phyloP scores from a whole-genome alignment of 345 rosid species.

The Noccaea caerulescens region DNA sequence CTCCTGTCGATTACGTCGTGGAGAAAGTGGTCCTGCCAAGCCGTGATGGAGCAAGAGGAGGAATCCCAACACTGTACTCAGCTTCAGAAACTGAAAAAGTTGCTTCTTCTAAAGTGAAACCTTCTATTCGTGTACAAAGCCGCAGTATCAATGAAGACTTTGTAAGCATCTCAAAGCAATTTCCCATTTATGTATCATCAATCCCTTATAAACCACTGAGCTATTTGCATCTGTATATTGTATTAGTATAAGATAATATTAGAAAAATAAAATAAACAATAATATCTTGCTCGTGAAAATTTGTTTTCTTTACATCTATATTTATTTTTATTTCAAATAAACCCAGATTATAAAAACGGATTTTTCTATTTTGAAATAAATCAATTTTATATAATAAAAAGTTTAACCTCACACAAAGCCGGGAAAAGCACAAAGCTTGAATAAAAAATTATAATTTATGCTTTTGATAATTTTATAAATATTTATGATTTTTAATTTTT shows the following conservation, averaged over 20 bases:
- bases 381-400: no score
- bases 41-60: background rate
- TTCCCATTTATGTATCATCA: background rate
- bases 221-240: background rate
- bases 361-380: no score
- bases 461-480: no score
- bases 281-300: no score
- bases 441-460: no score
- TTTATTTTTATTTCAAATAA: no score
- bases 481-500: no score
- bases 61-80: background rate
- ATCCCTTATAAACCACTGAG: background rate
- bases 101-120: constrained; percentile 35
- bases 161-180: background rate
- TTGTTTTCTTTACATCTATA: no score
- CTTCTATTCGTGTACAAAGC: constrained; percentile 41
- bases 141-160: constrained; percentile 1
- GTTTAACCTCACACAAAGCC: no score
- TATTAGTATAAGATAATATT: background rate
- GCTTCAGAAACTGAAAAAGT: background rate
- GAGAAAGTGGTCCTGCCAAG: constrained; percentile 28
- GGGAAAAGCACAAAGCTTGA: no score
- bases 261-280: no score
- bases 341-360: no score
- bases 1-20: constrained; percentile 9